Percentiles rank a stretch among this genome's conserved stretches.
These are phyloP conservation scores for Nepenthes mirabilis DNA, from an alignment of 148 eudicot species.

Conservation along the genomic window DNA sequence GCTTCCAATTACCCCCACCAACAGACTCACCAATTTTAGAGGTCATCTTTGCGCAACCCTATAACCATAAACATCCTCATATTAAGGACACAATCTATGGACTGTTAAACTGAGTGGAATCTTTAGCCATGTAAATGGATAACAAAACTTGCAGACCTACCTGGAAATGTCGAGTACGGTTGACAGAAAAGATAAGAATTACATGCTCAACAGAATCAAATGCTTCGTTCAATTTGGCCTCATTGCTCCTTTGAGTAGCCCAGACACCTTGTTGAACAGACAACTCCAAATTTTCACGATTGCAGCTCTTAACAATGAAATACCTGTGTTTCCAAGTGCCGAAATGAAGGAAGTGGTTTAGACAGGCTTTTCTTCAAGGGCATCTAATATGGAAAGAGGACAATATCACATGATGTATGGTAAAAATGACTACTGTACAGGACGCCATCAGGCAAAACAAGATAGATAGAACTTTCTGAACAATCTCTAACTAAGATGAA, in stretches of 20 bases:
- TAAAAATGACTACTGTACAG: not conserved
- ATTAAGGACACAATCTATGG: not conserved
- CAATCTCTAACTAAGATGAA: not conserved
- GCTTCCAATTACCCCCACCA: constrained; percentile 98
- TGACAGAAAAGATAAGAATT: constrained; percentile 86
- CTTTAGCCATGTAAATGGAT: constrained; percentile 1
- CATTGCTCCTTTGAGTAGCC: constrained; percentile 99
- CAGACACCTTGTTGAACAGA: constrained; percentile 99
- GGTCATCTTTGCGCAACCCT: constrained; percentile 99
- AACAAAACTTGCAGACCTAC: constrained; percentile 21
- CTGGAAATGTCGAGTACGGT: constrained; percentile 96
- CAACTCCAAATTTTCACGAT: constrained; percentile 90
- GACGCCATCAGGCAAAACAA: not conserved
- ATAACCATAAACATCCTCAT: constrained; percentile 9
- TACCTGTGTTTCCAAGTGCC: constrained; percentile 42
- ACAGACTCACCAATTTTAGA: constrained; percentile 82
- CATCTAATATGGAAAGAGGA: not conserved
- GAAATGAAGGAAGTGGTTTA: constrained; percentile 16
- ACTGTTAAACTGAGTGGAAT: not conserved
- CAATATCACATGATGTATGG: constrained; percentile 4
- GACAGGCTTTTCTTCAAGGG: constrained; percentile 1
- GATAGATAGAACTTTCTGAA: not conserved
- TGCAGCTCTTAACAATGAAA: constrained; percentile 97
- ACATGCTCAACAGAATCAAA: constrained; percentile 95
- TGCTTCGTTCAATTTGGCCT: constrained; percentile 96